Evolutionary conservation across 768 basidiomycete species (phyloP).

Genomic region (Mycena pura): DNA sequence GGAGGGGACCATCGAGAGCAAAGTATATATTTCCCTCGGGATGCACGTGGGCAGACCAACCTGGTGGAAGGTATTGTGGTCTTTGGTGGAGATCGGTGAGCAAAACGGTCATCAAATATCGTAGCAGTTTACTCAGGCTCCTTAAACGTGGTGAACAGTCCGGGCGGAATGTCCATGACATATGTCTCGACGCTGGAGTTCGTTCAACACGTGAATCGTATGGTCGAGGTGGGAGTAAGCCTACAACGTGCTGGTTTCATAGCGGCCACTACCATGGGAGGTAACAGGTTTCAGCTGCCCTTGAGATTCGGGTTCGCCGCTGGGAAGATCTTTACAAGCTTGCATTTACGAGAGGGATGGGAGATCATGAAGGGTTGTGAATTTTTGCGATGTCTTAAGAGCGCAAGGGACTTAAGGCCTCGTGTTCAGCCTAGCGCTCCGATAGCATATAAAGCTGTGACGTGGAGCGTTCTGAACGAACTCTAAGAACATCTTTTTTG

Average conservation of each 20-base stretch:
- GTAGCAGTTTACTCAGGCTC: constrained; percentile 13
- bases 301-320: neutral
- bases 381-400: too few species aligned
- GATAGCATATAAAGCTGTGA: too few species aligned
- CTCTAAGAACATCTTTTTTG: too few species aligned
- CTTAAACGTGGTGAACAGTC: neutral
- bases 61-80: constrained; percentile 46
- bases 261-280: constrained; percentile 3
- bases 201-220: neutral
- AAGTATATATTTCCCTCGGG: constrained; percentile 71
- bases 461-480: too few species aligned
- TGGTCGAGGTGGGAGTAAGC: neutral
- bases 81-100: neutral
- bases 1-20: constrained; percentile 38
- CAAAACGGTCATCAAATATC: neutral
- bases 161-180: constrained; percentile 9
- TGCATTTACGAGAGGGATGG: too few species aligned
- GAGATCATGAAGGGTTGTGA: too few species aligned
- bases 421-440: too few species aligned
- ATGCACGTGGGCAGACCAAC: constrained; percentile 57
- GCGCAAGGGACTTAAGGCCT: too few species aligned
- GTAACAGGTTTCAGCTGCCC: constrained; percentile 7
- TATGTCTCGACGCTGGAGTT: constrained; percentile 1
- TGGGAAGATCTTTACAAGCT: neutral
- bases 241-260: constrained; percentile 11